Conservation (phyloP, 148 eudicot genomes). For the Silene conica region DNA sequence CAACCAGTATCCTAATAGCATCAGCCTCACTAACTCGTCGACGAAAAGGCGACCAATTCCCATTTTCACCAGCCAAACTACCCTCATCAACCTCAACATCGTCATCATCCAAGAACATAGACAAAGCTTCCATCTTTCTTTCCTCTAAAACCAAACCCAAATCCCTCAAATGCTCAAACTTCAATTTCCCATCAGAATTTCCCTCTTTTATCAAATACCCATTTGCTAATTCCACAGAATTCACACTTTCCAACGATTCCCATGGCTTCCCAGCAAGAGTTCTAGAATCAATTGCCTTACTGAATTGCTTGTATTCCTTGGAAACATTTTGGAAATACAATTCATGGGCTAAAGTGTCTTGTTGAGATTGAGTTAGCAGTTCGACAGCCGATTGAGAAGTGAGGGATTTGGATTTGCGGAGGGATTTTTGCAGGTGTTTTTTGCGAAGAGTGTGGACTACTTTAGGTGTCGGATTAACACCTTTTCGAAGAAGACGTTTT, state of each 20-base stretch:
- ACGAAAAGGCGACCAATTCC: slow-evolving; percentile 24
- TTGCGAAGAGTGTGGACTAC: slow-evolving; percentile 76
- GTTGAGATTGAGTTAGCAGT: slow-evolving; percentile 34
- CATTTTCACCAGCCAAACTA: slow-evolving; percentile 25
- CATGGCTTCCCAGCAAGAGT: slow-evolving; percentile 61
- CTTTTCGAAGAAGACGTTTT: slow-evolving; percentile 50
- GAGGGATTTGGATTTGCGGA: slow-evolving; percentile 51
- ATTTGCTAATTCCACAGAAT: slow-evolving; percentile 42
- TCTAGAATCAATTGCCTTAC: slow-evolving; percentile 18
- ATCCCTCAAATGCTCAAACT: slow-evolving; percentile 58
- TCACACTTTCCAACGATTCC: slow-evolving; percentile 50
- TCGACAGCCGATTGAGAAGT: slow-evolving; percentile 25
- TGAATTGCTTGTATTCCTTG: slow-evolving; percentile 54
- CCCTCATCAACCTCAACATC: slow-evolving; percentile 62
- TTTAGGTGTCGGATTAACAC: slow-evolving; percentile 76
- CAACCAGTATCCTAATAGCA: slow-evolving; percentile 53
- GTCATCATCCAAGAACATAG: slow-evolving; percentile 66
- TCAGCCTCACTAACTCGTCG: slow-evolving; percentile 43
- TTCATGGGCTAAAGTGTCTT: slow-evolving; percentile 41
- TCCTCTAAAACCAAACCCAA: slow-evolving; percentile 57
- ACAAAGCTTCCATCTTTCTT: slow-evolving; percentile 49
- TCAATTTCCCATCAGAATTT: slow-evolving; percentile 44
- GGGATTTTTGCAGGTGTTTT: slow-evolving; percentile 65
- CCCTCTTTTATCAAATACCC: slow-evolving; percentile 25
- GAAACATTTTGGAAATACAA: slow-evolving; percentile 45